phyloP scores from a whole-genome alignment of 495 filamentous ascomycete genomes.

The Podospora conica region DNA sequence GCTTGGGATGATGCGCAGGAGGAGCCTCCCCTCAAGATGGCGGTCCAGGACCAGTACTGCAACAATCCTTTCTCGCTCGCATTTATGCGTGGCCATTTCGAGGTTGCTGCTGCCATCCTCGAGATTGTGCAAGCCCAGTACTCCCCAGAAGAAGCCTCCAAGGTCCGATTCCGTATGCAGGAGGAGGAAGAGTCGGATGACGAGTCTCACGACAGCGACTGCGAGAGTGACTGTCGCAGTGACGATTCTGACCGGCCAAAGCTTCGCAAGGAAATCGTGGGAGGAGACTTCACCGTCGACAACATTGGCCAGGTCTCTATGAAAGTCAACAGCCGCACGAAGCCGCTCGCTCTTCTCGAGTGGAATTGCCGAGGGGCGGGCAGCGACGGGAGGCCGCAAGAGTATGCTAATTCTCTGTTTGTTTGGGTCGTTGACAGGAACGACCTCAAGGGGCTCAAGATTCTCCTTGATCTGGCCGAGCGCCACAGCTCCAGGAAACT shows the following conservation, averaged over 20 bases:
- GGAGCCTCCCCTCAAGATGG: constrained; percentile 54
- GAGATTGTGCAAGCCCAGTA: constrained; percentile 64
- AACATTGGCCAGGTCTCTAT: constrained; percentile 59
- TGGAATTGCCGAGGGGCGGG: constrained; percentile 20
- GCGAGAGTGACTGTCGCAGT: constrained; percentile 1
- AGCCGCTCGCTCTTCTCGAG: constrained; percentile 43
- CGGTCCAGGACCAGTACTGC: constrained; percentile 40
- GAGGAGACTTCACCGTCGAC: constrained; percentile 62
- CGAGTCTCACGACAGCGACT: constrained; percentile 13
- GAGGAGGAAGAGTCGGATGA: constrained; percentile 27
- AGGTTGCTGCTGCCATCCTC: constrained; percentile 56
- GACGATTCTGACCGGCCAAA: constrained; percentile 29
- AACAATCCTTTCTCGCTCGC: constrained; percentile 58
- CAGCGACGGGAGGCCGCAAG: constrained; percentile 12
- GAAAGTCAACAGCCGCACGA: constrained; percentile 53
- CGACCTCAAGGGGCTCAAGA: constrained; percentile 28
- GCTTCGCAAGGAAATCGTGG: constrained; percentile 47
- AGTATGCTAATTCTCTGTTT: constrained; percentile 12
- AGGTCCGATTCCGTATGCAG: constrained; percentile 46
- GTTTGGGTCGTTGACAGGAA: constrained; percentile 33
- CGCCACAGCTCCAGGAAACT: constrained; percentile 22
- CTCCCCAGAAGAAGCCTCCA: constrained; percentile 38
- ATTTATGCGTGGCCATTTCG: constrained; percentile 53
- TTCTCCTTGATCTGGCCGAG: constrained; percentile 32
- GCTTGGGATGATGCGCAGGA: constrained; percentile 42